phyloP scores from a whole-genome alignment of 2,329 filamentous ascomycete species.

The Cladophialophora bantiana region DNA sequence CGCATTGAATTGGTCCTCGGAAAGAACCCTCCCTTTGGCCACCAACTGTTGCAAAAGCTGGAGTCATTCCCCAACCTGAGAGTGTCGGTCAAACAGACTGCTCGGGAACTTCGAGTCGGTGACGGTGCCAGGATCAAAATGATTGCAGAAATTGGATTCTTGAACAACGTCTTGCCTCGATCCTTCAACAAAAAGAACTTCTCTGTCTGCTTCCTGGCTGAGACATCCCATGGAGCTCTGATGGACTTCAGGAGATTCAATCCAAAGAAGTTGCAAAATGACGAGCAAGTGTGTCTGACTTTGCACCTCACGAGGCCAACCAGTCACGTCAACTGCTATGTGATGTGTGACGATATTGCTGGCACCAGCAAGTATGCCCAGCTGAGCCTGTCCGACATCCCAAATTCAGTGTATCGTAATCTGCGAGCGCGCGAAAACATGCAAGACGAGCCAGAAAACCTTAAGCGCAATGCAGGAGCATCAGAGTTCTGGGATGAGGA shows the following conservation, averaged over 20 bases:
- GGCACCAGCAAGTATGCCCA: conserved; percentile 63
- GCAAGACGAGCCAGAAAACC: conserved; percentile 12
- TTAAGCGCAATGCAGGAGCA: conserved; percentile 32
- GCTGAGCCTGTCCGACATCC: conserved; percentile 57
- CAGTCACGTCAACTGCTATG: conserved; percentile 69
- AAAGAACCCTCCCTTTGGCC: conserved; percentile 83
- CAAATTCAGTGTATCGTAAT: conserved; percentile 53
- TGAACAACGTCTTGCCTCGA: conserved; percentile 68
- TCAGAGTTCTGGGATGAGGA: conserved; percentile 50
- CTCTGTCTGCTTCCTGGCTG: conserved; percentile 75
- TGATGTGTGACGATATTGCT: conserved; percentile 86
- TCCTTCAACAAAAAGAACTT: conserved; percentile 70
- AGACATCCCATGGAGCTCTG: conserved; percentile 72
- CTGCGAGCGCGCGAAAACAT: conserved; percentile 30
- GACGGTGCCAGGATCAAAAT: conserved; percentile 66
- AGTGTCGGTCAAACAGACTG: conserved; percentile 60
- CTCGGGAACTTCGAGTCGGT: conserved; percentile 49
- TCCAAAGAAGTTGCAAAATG: conserved; percentile 68
- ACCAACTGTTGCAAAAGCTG: conserved; percentile 69
- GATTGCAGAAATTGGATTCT: conserved; percentile 72
- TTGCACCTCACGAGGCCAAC: conserved; percentile 62
- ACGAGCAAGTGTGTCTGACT: conserved; percentile 66
- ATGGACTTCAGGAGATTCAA: conserved; percentile 72
- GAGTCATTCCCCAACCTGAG: conserved; percentile 74
- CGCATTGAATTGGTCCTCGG: conserved; percentile 78